phyloP scores from a whole-genome alignment of 2,329 filamentous ascomycete genomes.

The Byssochlamys sp. region DNA sequence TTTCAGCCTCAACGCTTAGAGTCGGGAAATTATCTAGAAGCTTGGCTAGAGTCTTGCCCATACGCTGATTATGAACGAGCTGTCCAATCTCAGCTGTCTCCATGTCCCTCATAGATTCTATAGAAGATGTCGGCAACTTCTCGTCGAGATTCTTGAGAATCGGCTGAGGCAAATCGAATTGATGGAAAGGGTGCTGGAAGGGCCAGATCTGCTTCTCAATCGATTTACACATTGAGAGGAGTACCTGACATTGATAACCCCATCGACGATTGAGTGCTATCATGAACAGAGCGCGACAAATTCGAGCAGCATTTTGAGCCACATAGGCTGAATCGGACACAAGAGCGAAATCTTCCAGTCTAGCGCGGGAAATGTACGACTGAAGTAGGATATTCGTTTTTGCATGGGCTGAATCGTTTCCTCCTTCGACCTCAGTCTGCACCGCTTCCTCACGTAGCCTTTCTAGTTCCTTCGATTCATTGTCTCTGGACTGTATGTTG shows the following conservation, averaged over 20 bases:
- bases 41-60: constrained; percentile 71
- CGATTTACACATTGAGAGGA: constrained; percentile 87
- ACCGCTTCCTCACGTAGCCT: constrained; percentile 61
- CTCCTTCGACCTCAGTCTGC: constrained; percentile 68
- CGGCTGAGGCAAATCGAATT: constrained; percentile 80
- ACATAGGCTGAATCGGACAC: constrained; percentile 89
- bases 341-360: constrained; percentile 86
- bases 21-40: constrained; percentile 88
- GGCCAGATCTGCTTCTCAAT: constrained; percentile 95
- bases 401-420: constrained; percentile 59
- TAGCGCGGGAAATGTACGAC: constrained; percentile 79
- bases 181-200: constrained; percentile 85
- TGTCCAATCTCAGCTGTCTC: constrained; percentile 79
- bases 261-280: constrained; percentile 89
- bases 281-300: constrained; percentile 92
- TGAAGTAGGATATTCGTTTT: constrained; percentile 96
- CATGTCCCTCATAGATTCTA: constrained; percentile 87
- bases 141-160: constrained; percentile 75
- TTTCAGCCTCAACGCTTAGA: constrained; percentile 80
- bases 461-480: constrained; percentile 76
- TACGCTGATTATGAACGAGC: constrained; percentile 80
- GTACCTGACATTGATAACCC: constrained; percentile 87
- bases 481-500: constrained; percentile 87
- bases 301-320: constrained; percentile 87
- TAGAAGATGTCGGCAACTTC: constrained; percentile 61